Evolutionary conservation across 495 filamentous ascomycete genomes (phyloP), one percentile per base, ranked within the genome.

Genomic region (Aspergillus steynii): DNA sequence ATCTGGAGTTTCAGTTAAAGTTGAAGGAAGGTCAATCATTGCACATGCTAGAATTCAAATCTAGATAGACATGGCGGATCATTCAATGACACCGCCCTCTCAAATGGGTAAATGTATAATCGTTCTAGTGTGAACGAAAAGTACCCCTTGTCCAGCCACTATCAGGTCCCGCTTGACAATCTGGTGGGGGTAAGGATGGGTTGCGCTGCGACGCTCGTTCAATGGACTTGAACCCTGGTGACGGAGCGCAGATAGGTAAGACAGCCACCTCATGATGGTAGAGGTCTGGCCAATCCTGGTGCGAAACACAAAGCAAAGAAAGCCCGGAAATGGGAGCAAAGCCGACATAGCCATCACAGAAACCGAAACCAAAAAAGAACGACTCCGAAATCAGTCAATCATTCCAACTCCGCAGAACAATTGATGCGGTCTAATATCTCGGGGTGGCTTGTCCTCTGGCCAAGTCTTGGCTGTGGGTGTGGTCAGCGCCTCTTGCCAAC

Each of bases 131-230:
- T 2, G 37, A 42, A 42, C 37, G 37, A 34, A 53, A 53, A 29
- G 27, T 26, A 0, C 27, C 51, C 51, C 49, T 9, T 26, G 8
- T 15, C 28, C 29, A n/a, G 15, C 29, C 51, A 47, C 55, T 57
- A 48, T 57, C 55, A 57, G 55, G 42, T 57, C 55, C 55, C 27
- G 37, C 55, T 29, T 47, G 42, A 57, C 45, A 57, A 57, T 32
- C 45, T 20, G 55, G 55, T 27, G 45, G 55, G 55, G 55, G 55
- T 46, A 37, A 29, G 37, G 34, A 57, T 28, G 37, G 55, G 15
- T 14, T 9, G 14, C 8, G 51, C 26, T 3, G 20, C 20, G 20
- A 20, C 20, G 20, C 20, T 20, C 20, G 20, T 20, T 20, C 20
- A 20, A 20, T 20, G 20, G 20, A 20, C 20, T 20, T 20, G 20